Evolutionary conservation across 495 filamentous ascomycete species (phyloP).

Genomic region (Penicillium manginii): DNA sequence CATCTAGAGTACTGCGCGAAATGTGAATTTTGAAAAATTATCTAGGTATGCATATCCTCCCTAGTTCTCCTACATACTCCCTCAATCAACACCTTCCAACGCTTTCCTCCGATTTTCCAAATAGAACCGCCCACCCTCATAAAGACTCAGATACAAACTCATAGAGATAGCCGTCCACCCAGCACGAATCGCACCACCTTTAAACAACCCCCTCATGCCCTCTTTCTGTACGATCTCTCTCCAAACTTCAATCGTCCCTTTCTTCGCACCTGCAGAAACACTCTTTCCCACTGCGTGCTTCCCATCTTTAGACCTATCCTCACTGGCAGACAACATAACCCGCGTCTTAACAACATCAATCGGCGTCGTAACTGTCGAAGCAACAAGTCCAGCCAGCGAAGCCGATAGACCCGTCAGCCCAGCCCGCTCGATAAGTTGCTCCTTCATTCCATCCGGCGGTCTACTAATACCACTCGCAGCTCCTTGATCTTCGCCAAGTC

Average conservation of each 20-base stretch:
- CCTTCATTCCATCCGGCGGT: conserved; percentile 12
- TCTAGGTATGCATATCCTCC: background rate
- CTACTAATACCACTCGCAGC: background rate
- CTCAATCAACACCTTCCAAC: conserved; percentile 15
- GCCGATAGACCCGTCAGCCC: conserved; percentile 72
- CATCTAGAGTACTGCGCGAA: no score
- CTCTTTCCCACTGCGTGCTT: conserved; percentile 1
- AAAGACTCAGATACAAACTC: conserved; percentile 83
- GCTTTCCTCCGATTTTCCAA: conserved; percentile 53
- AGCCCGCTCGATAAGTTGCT: conserved; percentile 49
- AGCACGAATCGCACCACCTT: conserved; percentile 74
- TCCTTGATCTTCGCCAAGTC: background rate
- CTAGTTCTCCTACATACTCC: background rate
- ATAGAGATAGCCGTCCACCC: conserved; percentile 80
- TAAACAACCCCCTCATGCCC: conserved; percentile 74
- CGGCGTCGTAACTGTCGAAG: conserved; percentile 76
- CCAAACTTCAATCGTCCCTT: conserved; percentile 56
- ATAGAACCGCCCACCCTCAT: conserved; percentile 78
- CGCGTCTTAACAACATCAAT: conserved; percentile 85
- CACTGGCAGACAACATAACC: conserved; percentile 64
- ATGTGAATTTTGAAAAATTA: background rate
- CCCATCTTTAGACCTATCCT: conserved; percentile 3
- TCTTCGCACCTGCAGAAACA: conserved; percentile 11
- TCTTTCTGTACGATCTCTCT: conserved; percentile 62
- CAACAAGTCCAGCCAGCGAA: conserved; percentile 66